Evolutionary conservation across 2,329 filamentous ascomycete species (phyloP), one percentile per base, ranked within the genome.

Genomic region (Penicillium sp.): DNA sequence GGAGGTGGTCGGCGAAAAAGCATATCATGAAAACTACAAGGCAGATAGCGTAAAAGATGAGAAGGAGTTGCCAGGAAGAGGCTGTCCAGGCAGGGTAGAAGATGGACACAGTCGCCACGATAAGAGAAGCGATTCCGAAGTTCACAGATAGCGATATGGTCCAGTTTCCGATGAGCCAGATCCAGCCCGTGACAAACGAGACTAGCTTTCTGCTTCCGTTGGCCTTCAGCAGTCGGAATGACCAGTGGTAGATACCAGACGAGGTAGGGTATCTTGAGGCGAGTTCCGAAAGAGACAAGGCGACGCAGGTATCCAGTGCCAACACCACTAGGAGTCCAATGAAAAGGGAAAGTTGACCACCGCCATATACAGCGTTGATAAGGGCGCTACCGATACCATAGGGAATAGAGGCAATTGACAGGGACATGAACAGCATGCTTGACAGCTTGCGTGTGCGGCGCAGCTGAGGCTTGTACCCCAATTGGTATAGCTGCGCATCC

Each of bases 11-110:
- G 41, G 83, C 84, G 37, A 89, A 80, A 1, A 84, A 78, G 59
- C 87, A 90, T 51, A 90, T 83, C 44, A 82, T 67, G 61, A 90
- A 84, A 59, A 83, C 86, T 17, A 86, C 63, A 0, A 90, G 64
- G n/a, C 86, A 89, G 60, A 90, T 79, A 45, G 76, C 87, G 63
- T 89, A 81, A 74, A 91, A 90, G 61, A 90, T 84, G 25, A 91
- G 76, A 54, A 88, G 84, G 16, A 88, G 77, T 70, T 91, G 87
- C 78, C 87, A 91, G 26, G 77, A 68, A 37, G 78, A 79, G 42
- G 81, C 73, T 0, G 67, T 73, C 67, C 80, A 84, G 55, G 80
- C 76, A 0, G 81, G 80, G 53, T 82, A 78, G 62, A 80, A 85
- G 61, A 85, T 79, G 2, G 78, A 75, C 3, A 82, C 69, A 0